phyloP scores from a whole-genome alignment of 1,284 basidiomycete species.

The Trichosporon sp. region DNA sequence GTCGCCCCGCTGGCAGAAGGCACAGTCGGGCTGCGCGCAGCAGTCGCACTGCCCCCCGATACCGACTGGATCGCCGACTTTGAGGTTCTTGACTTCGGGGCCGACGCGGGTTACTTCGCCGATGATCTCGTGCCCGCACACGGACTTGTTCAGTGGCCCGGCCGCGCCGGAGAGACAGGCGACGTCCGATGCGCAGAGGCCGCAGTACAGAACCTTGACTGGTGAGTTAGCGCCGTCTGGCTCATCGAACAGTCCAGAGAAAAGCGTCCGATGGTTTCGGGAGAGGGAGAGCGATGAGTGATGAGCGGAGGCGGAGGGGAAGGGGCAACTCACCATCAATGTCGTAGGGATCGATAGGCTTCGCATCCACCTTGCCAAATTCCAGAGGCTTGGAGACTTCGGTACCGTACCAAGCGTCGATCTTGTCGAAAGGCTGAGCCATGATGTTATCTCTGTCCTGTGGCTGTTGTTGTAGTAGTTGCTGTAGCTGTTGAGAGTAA shows the following conservation, averaged over 20 bases:
- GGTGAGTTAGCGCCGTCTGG: too few species aligned
- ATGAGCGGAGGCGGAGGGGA: not conserved
- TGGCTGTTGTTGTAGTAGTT: too few species aligned
- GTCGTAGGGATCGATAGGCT: not conserved
- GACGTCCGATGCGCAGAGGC: slow-evolving; percentile 20
- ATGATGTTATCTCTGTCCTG: not conserved
- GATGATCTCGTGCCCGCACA: slow-evolving; percentile 31
- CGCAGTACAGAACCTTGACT: slow-evolving; percentile 18
- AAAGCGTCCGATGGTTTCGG: too few species aligned
- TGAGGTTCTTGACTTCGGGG: slow-evolving; percentile 20
- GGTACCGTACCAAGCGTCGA: not conserved
- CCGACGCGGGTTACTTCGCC: slow-evolving; percentile 27
- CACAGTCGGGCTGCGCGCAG: slow-evolving; percentile 44
- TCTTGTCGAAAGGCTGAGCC: not conserved
- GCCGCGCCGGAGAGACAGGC: slow-evolving; percentile 19
- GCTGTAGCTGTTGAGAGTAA: not conserved
- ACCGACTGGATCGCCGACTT: slow-evolving; percentile 50
- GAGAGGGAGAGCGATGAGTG: not conserved
- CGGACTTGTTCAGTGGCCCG: not conserved
- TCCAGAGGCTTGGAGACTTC: not conserved
- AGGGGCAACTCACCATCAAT: not conserved
- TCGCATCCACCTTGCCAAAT: not conserved
- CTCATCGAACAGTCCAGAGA: too few species aligned
- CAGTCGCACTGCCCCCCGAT: slow-evolving; percentile 52
- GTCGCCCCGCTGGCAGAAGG: slow-evolving; percentile 43